These are phyloP conservation scores for Nemania sp. DNA, from an alignment of 2,329 filamentous ascomycete genomes.

Conservation along the genomic window DNA sequence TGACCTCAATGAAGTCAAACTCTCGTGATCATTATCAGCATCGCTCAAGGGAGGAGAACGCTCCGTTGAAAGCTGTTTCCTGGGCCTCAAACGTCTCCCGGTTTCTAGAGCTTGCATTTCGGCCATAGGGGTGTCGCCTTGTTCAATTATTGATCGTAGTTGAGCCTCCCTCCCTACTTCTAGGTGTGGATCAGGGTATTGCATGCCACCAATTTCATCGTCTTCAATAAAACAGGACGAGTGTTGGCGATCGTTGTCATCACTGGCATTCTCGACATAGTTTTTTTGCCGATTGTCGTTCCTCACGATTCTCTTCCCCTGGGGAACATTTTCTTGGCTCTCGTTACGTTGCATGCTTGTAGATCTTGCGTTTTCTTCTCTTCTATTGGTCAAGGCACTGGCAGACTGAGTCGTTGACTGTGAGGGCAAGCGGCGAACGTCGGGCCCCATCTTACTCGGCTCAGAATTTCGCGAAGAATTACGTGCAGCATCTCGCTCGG, in stretches of 20 bases:
- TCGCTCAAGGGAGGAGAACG: not conserved
- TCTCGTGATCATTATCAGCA: not conserved
- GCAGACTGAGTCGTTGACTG: not conserved
- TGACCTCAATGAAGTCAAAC: not conserved
- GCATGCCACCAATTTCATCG: not conserved
- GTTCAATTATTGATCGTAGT: not conserved
- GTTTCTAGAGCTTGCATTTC: not conserved
- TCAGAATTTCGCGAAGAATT: conserved; percentile 9
- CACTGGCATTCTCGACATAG: too few species aligned
- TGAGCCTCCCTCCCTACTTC: not conserved
- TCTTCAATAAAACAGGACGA: not conserved
- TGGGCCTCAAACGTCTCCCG: conserved; percentile 3
- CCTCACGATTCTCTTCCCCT: not conserved
- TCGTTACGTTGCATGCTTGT: not conserved
- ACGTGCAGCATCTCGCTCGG: conserved; percentile 41
- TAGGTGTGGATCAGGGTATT: not conserved
- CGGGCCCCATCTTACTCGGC: not conserved
- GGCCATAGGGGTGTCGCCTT: not conserved
- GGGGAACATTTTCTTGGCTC: not conserved
- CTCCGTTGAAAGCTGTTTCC: not conserved
- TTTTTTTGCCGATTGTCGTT: too few species aligned
- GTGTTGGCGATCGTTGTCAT: not conserved
- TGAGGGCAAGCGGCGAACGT: not conserved
- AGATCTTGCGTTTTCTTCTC: not conserved
- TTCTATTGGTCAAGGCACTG: not conserved